These are phyloP conservation scores for Limonium bicolor DNA, from an alignment of 148 eudicot species.

Conservation along the genomic window DNA sequence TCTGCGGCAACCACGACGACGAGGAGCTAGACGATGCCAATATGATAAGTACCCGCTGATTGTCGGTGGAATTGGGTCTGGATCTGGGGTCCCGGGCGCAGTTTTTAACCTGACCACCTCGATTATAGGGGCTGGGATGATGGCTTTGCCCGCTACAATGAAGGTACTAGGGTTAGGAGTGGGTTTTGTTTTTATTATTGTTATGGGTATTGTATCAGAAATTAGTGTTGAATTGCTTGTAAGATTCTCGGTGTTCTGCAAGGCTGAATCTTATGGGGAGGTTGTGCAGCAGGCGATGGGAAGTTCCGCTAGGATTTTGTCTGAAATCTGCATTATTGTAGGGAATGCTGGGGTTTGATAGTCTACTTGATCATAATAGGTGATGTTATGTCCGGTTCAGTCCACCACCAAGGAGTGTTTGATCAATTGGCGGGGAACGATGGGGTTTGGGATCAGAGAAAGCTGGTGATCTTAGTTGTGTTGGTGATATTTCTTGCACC, in stretches of 20 bases:
- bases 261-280: conserved; percentile 72
- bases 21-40: conserved; percentile 31
- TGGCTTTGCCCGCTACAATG: conserved; percentile 97
- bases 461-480: conserved; percentile 52
- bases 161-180: conserved; percentile 64
- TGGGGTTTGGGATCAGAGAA: conserved; percentile 88
- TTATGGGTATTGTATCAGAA: conserved; percentile 85
- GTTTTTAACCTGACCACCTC: conserved; percentile 86
- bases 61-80: conserved; percentile 29
- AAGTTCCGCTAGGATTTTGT: conserved; percentile 49
- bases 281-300: conserved; percentile 79
- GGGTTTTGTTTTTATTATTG: conserved; percentile 49
- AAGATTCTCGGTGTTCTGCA: conserved; percentile 54
- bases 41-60: conserved; percentile 52
- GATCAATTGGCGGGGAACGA: conserved; percentile 68
- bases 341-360: conserved; percentile 85
- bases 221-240: conserved; percentile 69
- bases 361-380: conserved; percentile 95
- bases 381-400: conserved; percentile 89
- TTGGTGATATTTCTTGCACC: conserved; percentile 66
- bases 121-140: conserved; percentile 91
- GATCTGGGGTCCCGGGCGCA: conserved; percentile 73
- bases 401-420: conserved; percentile 63
- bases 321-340: conserved; percentile 74
- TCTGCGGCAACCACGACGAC: no score